These are phyloP conservation scores for Pseudozyma hubeiensis DNA, from an alignment of 1,284 basidiomycete species.

Conservation along the genomic window DNA sequence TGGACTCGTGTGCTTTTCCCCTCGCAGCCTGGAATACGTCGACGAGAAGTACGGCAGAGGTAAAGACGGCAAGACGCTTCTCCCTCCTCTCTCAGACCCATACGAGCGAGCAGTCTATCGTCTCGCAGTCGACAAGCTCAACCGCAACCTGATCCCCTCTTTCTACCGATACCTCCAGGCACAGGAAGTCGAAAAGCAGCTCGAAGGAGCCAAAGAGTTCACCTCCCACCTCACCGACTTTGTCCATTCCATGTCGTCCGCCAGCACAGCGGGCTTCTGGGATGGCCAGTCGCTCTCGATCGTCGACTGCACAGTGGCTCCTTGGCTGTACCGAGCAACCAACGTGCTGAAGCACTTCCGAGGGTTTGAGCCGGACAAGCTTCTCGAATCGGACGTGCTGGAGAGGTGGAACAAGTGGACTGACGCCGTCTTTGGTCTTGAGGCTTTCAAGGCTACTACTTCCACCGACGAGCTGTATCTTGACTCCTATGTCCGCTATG, in stretches of 20 bases:
- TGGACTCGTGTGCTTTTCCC: slow-evolving; percentile 69
- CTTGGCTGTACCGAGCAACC: slow-evolving; percentile 79
- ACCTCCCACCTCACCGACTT: slow-evolving; percentile 74
- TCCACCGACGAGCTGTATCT: slow-evolving; percentile 79
- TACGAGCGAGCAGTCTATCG: slow-evolving; percentile 78
- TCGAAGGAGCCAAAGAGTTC: slow-evolving; percentile 75
- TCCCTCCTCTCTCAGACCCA: slow-evolving; percentile 75
- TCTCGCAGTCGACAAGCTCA: slow-evolving; percentile 78
- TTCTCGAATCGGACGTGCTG: slow-evolving; percentile 71
- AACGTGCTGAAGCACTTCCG: slow-evolving; percentile 79
- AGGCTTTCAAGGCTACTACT: slow-evolving; percentile 77
- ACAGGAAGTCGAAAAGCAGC: slow-evolving; percentile 75
- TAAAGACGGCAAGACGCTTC: slow-evolving; percentile 69
- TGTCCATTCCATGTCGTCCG: slow-evolving; percentile 71
- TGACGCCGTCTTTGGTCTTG: slow-evolving; percentile 74
- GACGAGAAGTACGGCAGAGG: slow-evolving; percentile 76
- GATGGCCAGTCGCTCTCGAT: slow-evolving; percentile 74
- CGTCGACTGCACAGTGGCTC: slow-evolving; percentile 78
- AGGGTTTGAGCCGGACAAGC: slow-evolving; percentile 72
- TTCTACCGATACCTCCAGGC: slow-evolving; percentile 84
- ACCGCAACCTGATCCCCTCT: slow-evolving; percentile 76
- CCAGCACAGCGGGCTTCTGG: slow-evolving; percentile 72
- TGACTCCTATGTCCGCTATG: slow-evolving; percentile 74
- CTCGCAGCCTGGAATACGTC: slow-evolving; percentile 79
- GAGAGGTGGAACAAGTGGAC: slow-evolving; percentile 74